Evolutionary conservation across 2,329 filamentous ascomycete species (phyloP).

Genomic region (Phialophora macrospora): DNA sequence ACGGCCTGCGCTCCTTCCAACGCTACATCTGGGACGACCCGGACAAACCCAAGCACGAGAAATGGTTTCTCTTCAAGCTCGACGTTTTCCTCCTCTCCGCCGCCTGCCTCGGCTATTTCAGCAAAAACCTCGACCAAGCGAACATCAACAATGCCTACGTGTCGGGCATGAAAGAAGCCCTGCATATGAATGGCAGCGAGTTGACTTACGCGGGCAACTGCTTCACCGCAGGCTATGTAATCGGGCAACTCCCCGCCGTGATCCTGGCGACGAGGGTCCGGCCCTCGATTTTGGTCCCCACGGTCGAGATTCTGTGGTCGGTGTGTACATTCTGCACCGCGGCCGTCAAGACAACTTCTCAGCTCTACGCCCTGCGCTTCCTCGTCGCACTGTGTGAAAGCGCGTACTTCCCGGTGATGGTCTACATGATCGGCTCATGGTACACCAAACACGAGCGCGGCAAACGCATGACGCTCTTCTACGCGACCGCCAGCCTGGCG

Average conservation of each 20-base stretch:
- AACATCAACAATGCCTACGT: constrained; percentile 40
- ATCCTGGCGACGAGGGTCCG: constrained; percentile 12
- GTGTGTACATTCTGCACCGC: constrained; percentile 84
- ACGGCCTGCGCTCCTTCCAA: background rate
- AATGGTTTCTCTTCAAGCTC: constrained; percentile 43
- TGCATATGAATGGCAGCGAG: constrained; percentile 56
- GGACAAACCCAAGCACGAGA: constrained; percentile 57
- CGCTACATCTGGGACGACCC: constrained; percentile 58
- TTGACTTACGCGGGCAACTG: constrained; percentile 48
- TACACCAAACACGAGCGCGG: constrained; percentile 57
- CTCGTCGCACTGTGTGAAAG: constrained; percentile 32
- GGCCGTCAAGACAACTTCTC: constrained; percentile 85
- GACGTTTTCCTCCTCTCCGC: constrained; percentile 42
- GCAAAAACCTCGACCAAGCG: constrained; percentile 34
- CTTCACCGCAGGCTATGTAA: constrained; percentile 60
- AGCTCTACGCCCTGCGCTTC: constrained; percentile 46
- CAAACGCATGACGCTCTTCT: constrained; percentile 59
- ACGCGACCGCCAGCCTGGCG: constrained; percentile 52
- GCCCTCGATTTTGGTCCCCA: constrained; percentile 30
- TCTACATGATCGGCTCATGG: constrained; percentile 58
- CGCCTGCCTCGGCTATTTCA: constrained; percentile 42
- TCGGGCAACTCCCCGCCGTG: constrained; percentile 5
- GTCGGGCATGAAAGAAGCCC: constrained; percentile 52
- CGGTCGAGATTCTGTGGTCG: constrained; percentile 43
- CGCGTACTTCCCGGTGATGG: constrained; percentile 45